These are phyloP conservation scores for Vaccinium vitisidaea DNA, from an alignment of 148 eudicot genomes.

Conservation along the genomic window DNA sequence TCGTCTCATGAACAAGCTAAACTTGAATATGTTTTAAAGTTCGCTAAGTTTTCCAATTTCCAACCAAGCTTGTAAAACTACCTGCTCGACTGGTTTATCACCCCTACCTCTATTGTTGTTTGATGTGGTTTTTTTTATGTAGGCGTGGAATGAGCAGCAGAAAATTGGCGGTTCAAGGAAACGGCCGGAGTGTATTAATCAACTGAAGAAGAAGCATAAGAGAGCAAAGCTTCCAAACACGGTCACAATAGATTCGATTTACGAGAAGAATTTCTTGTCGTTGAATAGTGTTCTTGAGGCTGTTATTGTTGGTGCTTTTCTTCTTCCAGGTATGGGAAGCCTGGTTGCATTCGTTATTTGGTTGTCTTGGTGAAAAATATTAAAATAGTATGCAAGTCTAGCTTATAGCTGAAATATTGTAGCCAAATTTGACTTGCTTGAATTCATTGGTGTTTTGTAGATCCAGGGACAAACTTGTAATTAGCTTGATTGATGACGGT, in stretches of 20 bases:
- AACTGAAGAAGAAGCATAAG: constrained; percentile 63
- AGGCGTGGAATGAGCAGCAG: constrained; percentile 89
- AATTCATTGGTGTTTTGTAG: neutral
- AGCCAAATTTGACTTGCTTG: neutral
- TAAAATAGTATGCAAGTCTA: neutral
- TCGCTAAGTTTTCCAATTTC: neutral
- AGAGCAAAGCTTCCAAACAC: constrained; percentile 63
- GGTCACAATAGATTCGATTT: constrained; percentile 69
- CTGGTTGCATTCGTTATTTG: neutral
- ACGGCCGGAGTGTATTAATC: constrained; percentile 50
- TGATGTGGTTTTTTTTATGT: constrained; percentile 10
- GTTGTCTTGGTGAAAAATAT: neutral
- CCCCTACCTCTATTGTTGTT: neutral
- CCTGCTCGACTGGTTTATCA: no score
- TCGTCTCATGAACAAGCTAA: neutral
- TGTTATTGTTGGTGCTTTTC: constrained; percentile 62
- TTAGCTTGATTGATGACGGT: neutral
- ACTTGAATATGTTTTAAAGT: neutral
- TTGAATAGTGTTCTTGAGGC: constrained; percentile 74
- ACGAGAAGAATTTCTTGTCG: constrained; percentile 79
- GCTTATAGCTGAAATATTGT: neutral
- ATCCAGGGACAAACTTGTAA: neutral
- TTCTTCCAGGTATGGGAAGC: constrained; percentile 61
- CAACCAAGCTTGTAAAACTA: neutral
- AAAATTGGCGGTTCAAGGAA: constrained; percentile 60